Evolutionary conservation across 2,329 filamentous ascomycete genomes (phyloP), one percentile per base, ranked within the genome.

Genomic region (Colletotrichum agaves): DNA sequence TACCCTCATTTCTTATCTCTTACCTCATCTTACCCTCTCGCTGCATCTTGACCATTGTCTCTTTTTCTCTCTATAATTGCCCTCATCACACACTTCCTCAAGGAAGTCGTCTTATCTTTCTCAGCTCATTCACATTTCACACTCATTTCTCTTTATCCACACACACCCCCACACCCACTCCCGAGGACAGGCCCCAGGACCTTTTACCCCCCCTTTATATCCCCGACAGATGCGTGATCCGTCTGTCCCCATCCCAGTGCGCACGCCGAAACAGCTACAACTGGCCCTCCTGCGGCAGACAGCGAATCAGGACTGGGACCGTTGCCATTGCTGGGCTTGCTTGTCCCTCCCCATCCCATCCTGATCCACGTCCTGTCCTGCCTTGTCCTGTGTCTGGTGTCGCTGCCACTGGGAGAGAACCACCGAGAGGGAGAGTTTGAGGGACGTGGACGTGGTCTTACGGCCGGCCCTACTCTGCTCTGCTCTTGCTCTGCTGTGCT

Each of bases 211-310:
- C 33, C 67, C 70, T 73, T 67, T 62, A 68, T 75, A 74, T 73
- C 74, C 72, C 73, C 75, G 73, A 76, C 75, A 76, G 69, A 67
- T 67, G 62, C 75, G 75, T 73, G 74, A 78, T 75, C 76, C 77
- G 73, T 75, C 75, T 15, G n/a, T 67, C 56, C 66, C 56, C 44
- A 17, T 60, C 57, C 57, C 57, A 67, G 66, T 72, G 73, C 74
- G 76, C 75, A 74, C 61, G 44, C 56, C 74, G 73, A 77, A 73
- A 73, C 74, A 75, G 70, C 63, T 69, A 60, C 57, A 44, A 33
- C 57, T 49, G 73, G 72, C 73, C 70, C 71, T 74, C 70, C 73
- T 76, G 75, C 76, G 74, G 75, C 77, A 75, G 66, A 70, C 72
- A 73, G 68, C 74, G 73, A 77, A 79, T 74, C 75, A 76, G 75